Evolutionary conservation across 805 yeast genomes (phyloP), one percentile per base, ranked within the genome.

Genomic region (Starmerella ratchasimensis): DNA sequence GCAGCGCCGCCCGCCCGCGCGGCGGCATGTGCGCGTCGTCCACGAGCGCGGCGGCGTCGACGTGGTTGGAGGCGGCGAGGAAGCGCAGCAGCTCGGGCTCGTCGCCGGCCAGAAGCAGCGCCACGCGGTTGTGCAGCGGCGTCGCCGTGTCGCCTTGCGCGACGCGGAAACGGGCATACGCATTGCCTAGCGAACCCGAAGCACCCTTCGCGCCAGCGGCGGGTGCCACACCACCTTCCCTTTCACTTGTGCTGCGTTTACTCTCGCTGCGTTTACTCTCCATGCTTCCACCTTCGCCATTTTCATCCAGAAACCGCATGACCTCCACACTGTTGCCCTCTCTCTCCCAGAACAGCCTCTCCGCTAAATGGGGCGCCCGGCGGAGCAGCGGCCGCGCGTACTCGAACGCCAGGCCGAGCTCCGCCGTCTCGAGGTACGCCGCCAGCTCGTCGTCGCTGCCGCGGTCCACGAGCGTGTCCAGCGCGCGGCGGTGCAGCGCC

Each of bases 401-500:
- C 41, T 72, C 58, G 30, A 82, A 67, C 1, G 82, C 64, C 13
- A 79, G 54, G 14, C 67, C 69, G 11, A 78, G 80, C 53, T 31
- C 34, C 8, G 21, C 14, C 18, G 20, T 11, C 23, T 39, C 46
- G 3, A 46, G 36, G 27, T 47, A 46, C n/a, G 41, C 15, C 4
- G 28, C 35, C 9, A 46, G 28, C 23, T 28, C 28, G 10, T 42
- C 42, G 1, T 49, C 36, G 9, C 44, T 28, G 14, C 47, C 53
- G 24, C 57, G 50, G 11, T 54, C 56, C n/a, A 61, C 58, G 15
- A 88, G 60, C 51, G 80, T 64, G 4, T 65, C 59, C 29, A 90
- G 59, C 0, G 95, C 93, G 36, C 75, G 72, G 6, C 62, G 60
- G 56, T 83, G 94, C 16, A 9, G 8, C 7, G 7, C 35, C 5